phyloP scores from a whole-genome alignment of 768 basidiomycete genomes.

The Auricularia cornea region DNA sequence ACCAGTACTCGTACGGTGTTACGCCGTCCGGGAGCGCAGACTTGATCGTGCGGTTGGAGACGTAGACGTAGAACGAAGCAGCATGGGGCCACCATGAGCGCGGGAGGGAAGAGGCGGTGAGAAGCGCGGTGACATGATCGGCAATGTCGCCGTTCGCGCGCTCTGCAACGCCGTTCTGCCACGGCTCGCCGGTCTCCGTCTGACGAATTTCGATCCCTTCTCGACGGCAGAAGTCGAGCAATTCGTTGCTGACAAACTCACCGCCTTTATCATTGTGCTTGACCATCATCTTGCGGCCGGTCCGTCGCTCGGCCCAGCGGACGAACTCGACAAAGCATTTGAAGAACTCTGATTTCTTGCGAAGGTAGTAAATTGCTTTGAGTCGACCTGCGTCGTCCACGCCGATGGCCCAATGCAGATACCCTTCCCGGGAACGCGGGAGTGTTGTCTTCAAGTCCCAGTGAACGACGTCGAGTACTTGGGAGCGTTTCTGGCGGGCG shows the following conservation, averaged over 20 bases:
- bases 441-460: slow-evolving; percentile 12
- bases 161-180: not conserved
- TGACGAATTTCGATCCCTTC: not conserved
- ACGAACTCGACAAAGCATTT: not conserved
- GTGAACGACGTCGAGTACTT: slow-evolving; percentile 13
- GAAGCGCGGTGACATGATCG: not conserved
- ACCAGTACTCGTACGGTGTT: slow-evolving; percentile 12
- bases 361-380: not conserved
- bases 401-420: not conserved
- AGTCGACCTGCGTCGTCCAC: not conserved
- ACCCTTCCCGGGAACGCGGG: not conserved
- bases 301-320: not conserved
- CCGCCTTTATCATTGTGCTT: not conserved
- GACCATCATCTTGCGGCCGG: not conserved
- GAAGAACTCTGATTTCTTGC: not conserved
- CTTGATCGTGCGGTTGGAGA: slow-evolving; percentile 10
- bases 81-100: not conserved
- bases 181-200: not conserved
- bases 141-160: not conserved
- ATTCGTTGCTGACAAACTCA: not conserved
- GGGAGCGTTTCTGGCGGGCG: slow-evolving; percentile 18
- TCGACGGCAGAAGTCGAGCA: not conserved
- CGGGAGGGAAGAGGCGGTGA: not conserved
- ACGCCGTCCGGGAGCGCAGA: not conserved
- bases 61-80: slow-evolving; percentile 4